Evolutionary conservation across 352 stramenopile species (phyloP).

Genomic region (Phytophthora litchii): DNA sequence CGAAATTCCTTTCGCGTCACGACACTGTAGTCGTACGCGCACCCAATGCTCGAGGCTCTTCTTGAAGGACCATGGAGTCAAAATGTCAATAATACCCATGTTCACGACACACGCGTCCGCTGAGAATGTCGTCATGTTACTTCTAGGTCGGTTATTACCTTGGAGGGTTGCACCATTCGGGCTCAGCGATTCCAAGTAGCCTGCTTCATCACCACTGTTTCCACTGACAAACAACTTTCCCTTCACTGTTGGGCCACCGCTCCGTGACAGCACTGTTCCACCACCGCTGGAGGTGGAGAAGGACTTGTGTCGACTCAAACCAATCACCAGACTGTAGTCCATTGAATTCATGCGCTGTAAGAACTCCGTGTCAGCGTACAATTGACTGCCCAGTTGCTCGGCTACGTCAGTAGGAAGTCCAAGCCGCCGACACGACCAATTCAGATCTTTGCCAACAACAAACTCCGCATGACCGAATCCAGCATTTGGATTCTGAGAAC

Average conservation of each 20-base stretch:
- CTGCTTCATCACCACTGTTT: constrained; percentile 43
- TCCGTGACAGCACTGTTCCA: constrained; percentile 39
- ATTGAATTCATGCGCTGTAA: constrained; percentile 96
- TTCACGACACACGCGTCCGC: constrained; percentile 87
- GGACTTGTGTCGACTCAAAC: constrained; percentile 72
- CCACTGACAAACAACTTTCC: constrained; percentile 38
- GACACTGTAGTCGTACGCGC: constrained; percentile 80
- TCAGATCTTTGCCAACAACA: constrained; percentile 86
- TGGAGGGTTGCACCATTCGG: constrained; percentile 46
- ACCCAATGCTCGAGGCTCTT: constrained; percentile 93
- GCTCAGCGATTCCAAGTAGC: constrained; percentile 66
- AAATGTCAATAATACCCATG: constrained; percentile 98
- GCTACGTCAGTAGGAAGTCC: constrained; percentile 73
- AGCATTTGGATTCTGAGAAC: constrained; percentile 62
- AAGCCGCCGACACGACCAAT: constrained; percentile 84
- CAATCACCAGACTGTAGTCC: constrained; percentile 97
- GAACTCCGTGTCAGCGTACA: constrained; percentile 93
- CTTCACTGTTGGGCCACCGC: constrained; percentile 37
- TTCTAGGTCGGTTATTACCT: constrained; percentile 28
- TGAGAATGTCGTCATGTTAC: constrained; percentile 50
- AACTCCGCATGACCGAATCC: constrained; percentile 78
- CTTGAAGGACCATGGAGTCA: constrained; percentile 94
- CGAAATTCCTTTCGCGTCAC: constrained; percentile 79
- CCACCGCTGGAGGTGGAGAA: constrained; percentile 44
- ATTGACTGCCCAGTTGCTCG: constrained; percentile 77